A percentile compares a stretch with the other conserved stretches of the same genome.
Evolutionary conservation across 2,329 filamentous ascomycete genomes (phyloP).

Genomic region (Hymenoscyphus repandus): DNA sequence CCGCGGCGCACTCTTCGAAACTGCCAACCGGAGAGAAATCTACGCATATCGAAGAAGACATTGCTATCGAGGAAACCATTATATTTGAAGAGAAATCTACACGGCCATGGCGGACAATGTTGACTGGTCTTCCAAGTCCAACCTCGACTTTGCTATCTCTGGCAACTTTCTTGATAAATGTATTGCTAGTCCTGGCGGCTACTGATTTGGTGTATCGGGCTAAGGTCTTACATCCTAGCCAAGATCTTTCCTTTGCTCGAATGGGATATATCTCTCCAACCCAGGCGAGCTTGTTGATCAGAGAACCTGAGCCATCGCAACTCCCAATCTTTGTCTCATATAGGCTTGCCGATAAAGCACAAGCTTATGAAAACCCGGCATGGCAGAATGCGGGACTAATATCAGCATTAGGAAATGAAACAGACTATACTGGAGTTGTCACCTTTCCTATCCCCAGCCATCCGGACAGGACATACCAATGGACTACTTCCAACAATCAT

Average conservation of each 20-base stretch:
- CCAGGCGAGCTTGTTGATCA: conserved; percentile 74
- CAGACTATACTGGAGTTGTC: conserved; percentile 75
- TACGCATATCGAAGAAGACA: conserved; percentile 41
- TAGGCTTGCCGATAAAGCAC: conserved; percentile 46
- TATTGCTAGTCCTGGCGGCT: conserved; percentile 60
- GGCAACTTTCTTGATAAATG: conserved; percentile 67
- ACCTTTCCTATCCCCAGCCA: conserved; percentile 58
- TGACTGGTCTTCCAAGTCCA: conserved; percentile 71
- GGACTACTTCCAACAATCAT: conserved; percentile 80
- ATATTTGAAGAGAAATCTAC: conserved; percentile 52
- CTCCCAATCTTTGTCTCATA: conserved; percentile 73
- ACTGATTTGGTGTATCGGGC: conserved; percentile 76
- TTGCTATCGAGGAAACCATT: conserved; percentile 60
- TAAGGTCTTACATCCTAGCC: conserved; percentile 60
- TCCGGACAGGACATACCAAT: conserved; percentile 74
- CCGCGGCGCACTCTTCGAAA: conserved; percentile 24
- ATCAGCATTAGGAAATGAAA: conserved; percentile 62
- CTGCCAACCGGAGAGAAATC: conserved; percentile 24
- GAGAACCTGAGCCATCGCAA: conserved; percentile 72
- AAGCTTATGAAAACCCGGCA: conserved; percentile 48
- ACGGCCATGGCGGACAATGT: conserved; percentile 57
- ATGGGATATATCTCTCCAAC: conserved; percentile 80
- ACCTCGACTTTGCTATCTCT: conserved; percentile 61
- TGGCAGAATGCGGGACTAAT: conserved; percentile 67
- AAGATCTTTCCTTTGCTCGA: conserved; percentile 79